Base-by-base conservation (phyloP, 2,329 filamentous ascomycete species). In the Phoma herbarum region DNA sequence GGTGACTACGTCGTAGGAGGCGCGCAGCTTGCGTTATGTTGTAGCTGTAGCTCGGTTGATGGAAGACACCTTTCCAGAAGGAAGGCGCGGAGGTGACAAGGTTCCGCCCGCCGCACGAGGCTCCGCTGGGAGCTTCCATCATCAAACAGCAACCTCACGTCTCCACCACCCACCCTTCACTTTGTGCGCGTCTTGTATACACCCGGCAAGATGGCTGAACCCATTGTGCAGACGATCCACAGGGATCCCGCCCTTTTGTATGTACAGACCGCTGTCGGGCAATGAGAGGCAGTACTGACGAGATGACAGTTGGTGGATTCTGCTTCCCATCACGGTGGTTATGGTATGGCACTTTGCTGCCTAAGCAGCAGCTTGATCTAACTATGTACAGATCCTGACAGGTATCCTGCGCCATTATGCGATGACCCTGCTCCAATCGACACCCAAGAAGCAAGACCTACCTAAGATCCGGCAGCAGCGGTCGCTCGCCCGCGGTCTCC, bases 171-270 rank as follows among this genome's bases (percentile, higher is more conserved):
- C 58, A 52, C 56, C 59, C 33, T 49, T 48, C 50, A 57, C 44
- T 26, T 42, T 60, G 45, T 50, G 41, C 61, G 57, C 66, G 63
- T 53, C 57, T 55, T 56, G 60, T 64, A 57, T 52, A 57, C 60
- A 60, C 52, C 62, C 55, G 49, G 64, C 74, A 81, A 65, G 51
- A 98, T 98, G 94, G 90, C 90, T 71, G 89, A 95, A 82, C 84
- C 90, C 67, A 86, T 90, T 66, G 89, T 92, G 69, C 95, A 99
- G 84, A 95, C 93, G 83, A 97, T 99, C 86, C 91, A 96, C 82
- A 82, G 95, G 86, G 96, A 99, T 90, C 94, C 95, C 74, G 93
- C 97, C 81, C 85, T 99, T 66, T 97, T 99, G 95, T 98, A 83
- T 76, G 91, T 79, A 52, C 45, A 33, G 33, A 31, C 53, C 31